Evolutionary conservation across 2,329 filamentous ascomycete species (phyloP).

Genomic region (Furcasterigmium sp.): DNA sequence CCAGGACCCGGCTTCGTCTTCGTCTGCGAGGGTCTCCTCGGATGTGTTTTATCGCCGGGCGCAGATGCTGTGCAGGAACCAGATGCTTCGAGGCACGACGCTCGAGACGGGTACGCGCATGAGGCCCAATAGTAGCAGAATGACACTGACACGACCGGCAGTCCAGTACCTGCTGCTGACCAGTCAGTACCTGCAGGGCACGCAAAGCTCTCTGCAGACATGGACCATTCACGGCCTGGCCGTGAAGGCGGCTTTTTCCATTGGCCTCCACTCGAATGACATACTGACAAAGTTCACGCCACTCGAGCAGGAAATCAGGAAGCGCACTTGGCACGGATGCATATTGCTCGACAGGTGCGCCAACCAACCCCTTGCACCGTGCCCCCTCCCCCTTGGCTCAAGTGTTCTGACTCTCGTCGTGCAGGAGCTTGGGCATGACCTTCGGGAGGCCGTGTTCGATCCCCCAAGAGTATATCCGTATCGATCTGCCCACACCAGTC

Average conservation of each 20-base stretch:
- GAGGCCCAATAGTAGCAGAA: not conserved
- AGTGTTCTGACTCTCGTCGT: not conserved
- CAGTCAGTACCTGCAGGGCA: constrained; percentile 48
- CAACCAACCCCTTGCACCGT: too few relatives aligned
- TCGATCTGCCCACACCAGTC: too few relatives aligned
- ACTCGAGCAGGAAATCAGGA: constrained; percentile 39
- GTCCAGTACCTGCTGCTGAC: constrained; percentile 45
- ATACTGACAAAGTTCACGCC: constrained; percentile 27
- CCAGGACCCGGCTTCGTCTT: constrained; percentile 18
- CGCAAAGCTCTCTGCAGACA: constrained; percentile 44
- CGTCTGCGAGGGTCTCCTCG: constrained; percentile 31
- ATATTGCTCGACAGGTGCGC: constrained; percentile 37
- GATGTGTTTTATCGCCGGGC: constrained; percentile 40
- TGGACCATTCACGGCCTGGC: constrained; percentile 50
- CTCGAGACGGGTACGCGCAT: constrained; percentile 34
- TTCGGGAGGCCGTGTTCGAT: constrained; percentile 43
- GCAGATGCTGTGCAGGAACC: constrained; percentile 33
- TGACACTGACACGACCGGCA: constrained; percentile 6
- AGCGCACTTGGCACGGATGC: constrained; percentile 44
- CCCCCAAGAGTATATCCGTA: constrained; percentile 33
- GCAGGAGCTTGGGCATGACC: constrained; percentile 42
- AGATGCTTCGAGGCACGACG: constrained; percentile 33
- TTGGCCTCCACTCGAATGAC: constrained; percentile 43
- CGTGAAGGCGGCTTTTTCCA: constrained; percentile 42
- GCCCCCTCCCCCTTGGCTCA: too few relatives aligned